Base-by-base conservation (phyloP, 2,329 filamentous ascomycete genomes). In the Cercospora sp. region DNA sequence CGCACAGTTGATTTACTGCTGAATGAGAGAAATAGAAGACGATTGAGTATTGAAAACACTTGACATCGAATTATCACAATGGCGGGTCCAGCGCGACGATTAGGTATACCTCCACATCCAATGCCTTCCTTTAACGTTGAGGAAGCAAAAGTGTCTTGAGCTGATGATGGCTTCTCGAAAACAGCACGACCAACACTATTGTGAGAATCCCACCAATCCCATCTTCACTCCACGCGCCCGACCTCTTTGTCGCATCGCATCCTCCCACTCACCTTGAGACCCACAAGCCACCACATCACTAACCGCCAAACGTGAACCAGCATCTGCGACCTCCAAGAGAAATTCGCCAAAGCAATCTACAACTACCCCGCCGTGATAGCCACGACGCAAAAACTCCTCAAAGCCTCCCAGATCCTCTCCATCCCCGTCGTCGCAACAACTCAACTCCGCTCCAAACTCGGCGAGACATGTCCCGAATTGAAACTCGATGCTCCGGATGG, bases 271-370 rank as follows among this genome's bases (percentile, higher is more conserved):
- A 40, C 31, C 31, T 13, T 13, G 42, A 48, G n/a, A 20, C 18
- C 42, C 42, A 48, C 45, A 51, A 51, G 18, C 45, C 45, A 51
- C 18, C 20, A 51, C 58, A 26, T 10, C 30, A 57, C 71, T 69
- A 61, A 73, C 59, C 13, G 13, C 23, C 48, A 20, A n/a, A 61
- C 40, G 6, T 30, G 59, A 60, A 23, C 2, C 70, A 97, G 94
- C 76, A 88, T 98, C 78, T 98, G 94, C 82, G 94, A 98, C 77
- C 85, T 98, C 71, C 94, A 98, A 82, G 94, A 97, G 74, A 96
- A 93, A 80, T 98, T 98, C 82, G 88, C 92, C 69, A 84, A 84
- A 8, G 90, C 89, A 65, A 97, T 98, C 75, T 87, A 90, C 81
- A 90, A 96, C 77, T 97, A 94, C 77, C 87, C 92, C 71, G 93